A percentile compares a stretch with the other conserved stretches of the same genome.
These are phyloP conservation scores for Auriscalpium orientale DNA, from an alignment of 768 basidiomycete genomes.

Conservation along the genomic window DNA sequence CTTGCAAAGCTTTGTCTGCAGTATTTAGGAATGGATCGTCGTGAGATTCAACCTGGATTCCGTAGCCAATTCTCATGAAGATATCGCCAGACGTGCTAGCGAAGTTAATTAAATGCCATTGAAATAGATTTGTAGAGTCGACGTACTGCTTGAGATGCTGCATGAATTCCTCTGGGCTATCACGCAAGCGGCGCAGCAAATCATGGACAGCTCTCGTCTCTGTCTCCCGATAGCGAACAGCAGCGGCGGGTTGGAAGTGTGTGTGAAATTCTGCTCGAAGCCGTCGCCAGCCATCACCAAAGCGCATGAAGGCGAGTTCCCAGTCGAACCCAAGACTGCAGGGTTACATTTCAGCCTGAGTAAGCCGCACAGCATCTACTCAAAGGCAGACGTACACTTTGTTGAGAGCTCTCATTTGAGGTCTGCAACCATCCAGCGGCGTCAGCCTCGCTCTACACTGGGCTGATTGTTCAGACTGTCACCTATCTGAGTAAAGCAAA, in stretches of 20 bases:
- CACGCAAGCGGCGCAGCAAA: slow-evolving; percentile 25
- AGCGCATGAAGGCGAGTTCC: slow-evolving; percentile 32
- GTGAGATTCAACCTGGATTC: slow-evolving; percentile 30
- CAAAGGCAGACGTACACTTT: slow-evolving; percentile 16
- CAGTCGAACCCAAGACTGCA: slow-evolving; percentile 35
- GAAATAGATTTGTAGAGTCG: not conserved
- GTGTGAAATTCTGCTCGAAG: slow-evolving; percentile 34
- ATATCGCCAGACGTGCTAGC: slow-evolving; percentile 31
- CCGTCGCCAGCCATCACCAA: slow-evolving; percentile 33
- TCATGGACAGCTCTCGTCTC: slow-evolving; percentile 24
- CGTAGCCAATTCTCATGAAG: slow-evolving; percentile 38
- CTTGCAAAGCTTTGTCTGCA: slow-evolving; percentile 31
- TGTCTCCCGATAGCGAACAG: slow-evolving; percentile 23
- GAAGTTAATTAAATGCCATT: not conserved
- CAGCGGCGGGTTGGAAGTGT: slow-evolving; percentile 30
- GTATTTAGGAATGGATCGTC: slow-evolving; percentile 38
- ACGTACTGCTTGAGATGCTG: slow-evolving; percentile 30
- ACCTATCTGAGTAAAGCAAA: slow-evolving; percentile 26
- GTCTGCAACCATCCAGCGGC: not conserved
- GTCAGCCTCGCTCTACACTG: not conserved
- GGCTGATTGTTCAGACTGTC: not conserved
- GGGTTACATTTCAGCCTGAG: not conserved
- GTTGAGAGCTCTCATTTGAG: slow-evolving; percentile 20
- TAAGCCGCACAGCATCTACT: not conserved
- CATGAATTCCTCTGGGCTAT: slow-evolving; percentile 32